Base-by-base conservation (phyloP, 1,284 basidiomycete species). In the Prillingera fragicola region DNA sequence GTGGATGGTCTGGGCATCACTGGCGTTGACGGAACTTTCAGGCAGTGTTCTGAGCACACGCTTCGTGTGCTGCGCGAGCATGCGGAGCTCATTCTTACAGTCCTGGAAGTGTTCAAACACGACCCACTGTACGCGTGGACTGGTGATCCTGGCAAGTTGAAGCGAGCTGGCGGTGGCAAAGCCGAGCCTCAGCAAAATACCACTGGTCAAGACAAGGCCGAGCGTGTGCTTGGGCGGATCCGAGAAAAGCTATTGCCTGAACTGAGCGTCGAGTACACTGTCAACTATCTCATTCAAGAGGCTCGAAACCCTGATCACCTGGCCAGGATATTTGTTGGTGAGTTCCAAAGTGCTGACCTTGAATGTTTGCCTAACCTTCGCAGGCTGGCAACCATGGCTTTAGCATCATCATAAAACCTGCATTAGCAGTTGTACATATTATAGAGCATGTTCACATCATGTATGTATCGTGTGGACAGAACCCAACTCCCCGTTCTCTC, bases 61-160 rank as follows among this genome's bases (percentile, higher is more conserved):
- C 73, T 98, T 13, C 81, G 90, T 13, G 91, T 97, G 8, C 73
- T 97, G 33, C 80, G 92, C 8, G 83, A 86, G 37, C 81, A 83
- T 8, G 86, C 87, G 0, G 84, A 84, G 43, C 80, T 94, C 33
- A 84, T 98, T 61, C 80, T 94, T 76, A 97, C 92, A 2, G 85
- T 98, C 0, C 77, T 98, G 27, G 92, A 96, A 63, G 94, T 97
- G 10, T 95, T 97, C 79, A 90, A 88, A 67, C 82, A 96, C 62
- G 94, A 98, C 69, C 94, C 95, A 0, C 77, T 98, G 12, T 87
- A 95, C 59, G 84, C 82, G 18, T 98, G 94, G 94, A 10, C 78
- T 80, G 48, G 80, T 80, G 57, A 78, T 80, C 72, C 75, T 64
- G 45, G 83, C 76, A 62, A 69, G 79, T 78, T 21, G 73, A 48